Evolutionary conservation across 2,329 filamentous ascomycete genomes (phyloP).

Genomic region (Fusarium albosuccineum): DNA sequence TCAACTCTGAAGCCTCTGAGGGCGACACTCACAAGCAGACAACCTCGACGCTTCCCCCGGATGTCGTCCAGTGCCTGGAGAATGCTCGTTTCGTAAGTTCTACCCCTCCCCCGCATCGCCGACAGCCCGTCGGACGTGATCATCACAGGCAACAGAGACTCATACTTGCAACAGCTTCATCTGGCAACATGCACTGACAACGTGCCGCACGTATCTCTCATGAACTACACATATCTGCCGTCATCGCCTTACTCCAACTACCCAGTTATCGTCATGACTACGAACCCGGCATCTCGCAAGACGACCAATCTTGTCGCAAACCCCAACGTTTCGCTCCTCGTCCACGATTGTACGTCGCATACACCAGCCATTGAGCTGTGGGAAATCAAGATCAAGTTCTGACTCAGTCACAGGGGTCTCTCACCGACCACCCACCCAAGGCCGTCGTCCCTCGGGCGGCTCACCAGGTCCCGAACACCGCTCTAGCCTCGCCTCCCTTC

Average conservation of each 20-base stretch:
- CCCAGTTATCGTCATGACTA: constrained; percentile 97
- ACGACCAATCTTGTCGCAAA: constrained; percentile 86
- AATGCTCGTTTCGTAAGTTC: constrained; percentile 90
- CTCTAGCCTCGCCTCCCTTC: constrained; percentile 83
- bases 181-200: constrained; percentile 90
- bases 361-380: not conserved
- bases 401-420: constrained; percentile 75
- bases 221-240: constrained; percentile 99
- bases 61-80: constrained; percentile 91
- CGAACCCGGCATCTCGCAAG: constrained; percentile 82
- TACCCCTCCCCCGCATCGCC: constrained; percentile 30
- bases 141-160: constrained; percentile 6
- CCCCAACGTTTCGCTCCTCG: constrained; percentile 90
- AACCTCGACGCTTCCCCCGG: constrained; percentile 78
- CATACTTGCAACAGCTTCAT: constrained; percentile 75
- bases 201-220: constrained; percentile 91
- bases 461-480: constrained; percentile 74
- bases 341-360: constrained; percentile 80
- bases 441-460: constrained; percentile 68
- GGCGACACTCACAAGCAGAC: constrained; percentile 78
- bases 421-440: constrained; percentile 84
- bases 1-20: constrained; percentile 81
- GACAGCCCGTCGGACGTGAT: constrained; percentile 21
- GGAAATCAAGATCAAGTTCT: not conserved
- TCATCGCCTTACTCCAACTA: constrained; percentile 74